These are phyloP conservation scores for Didymella sp. DNA, from an alignment of 2,329 filamentous ascomycete genomes.

Conservation along the genomic window DNA sequence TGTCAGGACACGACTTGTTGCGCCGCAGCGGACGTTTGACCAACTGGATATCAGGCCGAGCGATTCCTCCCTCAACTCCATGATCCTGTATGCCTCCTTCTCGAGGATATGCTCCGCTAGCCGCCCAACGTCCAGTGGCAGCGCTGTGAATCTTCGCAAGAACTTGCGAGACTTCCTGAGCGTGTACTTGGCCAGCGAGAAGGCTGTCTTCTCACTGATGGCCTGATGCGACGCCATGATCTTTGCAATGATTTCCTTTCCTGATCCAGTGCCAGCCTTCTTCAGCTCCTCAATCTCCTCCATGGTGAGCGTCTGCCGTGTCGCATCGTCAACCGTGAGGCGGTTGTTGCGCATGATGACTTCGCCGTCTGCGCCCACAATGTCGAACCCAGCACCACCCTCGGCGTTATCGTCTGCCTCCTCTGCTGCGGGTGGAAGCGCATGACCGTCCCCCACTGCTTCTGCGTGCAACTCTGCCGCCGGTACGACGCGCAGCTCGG, in stretches of 20 bases:
- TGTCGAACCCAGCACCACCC: slow-evolving; percentile 52
- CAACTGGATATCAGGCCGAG: slow-evolving; percentile 83
- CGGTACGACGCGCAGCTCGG: slow-evolving; percentile 77
- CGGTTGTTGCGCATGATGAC: slow-evolving; percentile 67
- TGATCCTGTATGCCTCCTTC: slow-evolving; percentile 77
- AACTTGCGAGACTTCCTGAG: slow-evolving; percentile 94
- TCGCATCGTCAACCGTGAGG: slow-evolving; percentile 67
- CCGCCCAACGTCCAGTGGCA: slow-evolving; percentile 80
- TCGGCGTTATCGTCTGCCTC: slow-evolving; percentile 42
- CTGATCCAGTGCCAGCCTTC: slow-evolving; percentile 75
- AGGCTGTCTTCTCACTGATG: slow-evolving; percentile 92
- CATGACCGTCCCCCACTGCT: slow-evolving; percentile 63
- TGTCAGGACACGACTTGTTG: slow-evolving; percentile 42
- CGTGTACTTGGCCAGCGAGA: slow-evolving; percentile 95
- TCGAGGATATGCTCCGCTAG: slow-evolving; percentile 82
- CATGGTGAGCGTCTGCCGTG: slow-evolving; percentile 76
- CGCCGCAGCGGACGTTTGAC: slow-evolving; percentile 85
- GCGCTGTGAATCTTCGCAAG: slow-evolving; percentile 81
- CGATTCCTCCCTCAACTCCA: slow-evolving; percentile 87
- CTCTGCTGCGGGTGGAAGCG: slow-evolving; percentile 50
- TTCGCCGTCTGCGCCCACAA: slow-evolving; percentile 57
- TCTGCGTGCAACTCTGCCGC: slow-evolving; percentile 85
- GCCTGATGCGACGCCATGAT: slow-evolving; percentile 87
- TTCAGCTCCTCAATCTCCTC: slow-evolving; percentile 76
- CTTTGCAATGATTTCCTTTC: slow-evolving; percentile 90